Evolutionary conservation across 1,284 basidiomycete genomes (phyloP).

Genomic region (Coniferiporia sulphurascens): DNA sequence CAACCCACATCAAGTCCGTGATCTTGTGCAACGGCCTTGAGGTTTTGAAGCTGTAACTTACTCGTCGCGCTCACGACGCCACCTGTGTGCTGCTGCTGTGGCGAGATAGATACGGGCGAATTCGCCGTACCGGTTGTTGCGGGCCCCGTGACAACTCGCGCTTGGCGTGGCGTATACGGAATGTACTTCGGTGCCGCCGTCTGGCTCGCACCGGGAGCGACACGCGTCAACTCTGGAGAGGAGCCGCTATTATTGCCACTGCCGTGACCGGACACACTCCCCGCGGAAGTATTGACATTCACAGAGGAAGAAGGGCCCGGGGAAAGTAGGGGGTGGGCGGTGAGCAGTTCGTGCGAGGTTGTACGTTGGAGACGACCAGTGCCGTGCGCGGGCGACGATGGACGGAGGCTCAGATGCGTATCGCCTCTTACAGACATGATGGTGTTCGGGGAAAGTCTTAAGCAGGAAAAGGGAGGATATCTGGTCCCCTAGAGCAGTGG

Average conservation of each 20-base stretch:
- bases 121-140: slow-evolving; percentile 45
- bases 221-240: slow-evolving; percentile 37
- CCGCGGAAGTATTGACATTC: slow-evolving; percentile 22
- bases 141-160: slow-evolving; percentile 44
- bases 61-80: slow-evolving; percentile 50
- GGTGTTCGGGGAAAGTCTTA: not conserved
- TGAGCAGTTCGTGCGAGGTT: slow-evolving; percentile 50
- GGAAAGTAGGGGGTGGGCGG: slow-evolving; percentile 60
- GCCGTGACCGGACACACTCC: slow-evolving; percentile 14
- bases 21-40: slow-evolving; percentile 76
- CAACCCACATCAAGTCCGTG: slow-evolving; percentile 67
- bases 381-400: slow-evolving; percentile 45
- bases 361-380: slow-evolving; percentile 29
- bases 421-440: slow-evolving; percentile 30
- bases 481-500: not conserved
- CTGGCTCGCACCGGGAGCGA: slow-evolving; percentile 28
- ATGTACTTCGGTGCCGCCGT: slow-evolving; percentile 39
- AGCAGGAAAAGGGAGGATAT: not conserved
- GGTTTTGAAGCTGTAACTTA: slow-evolving; percentile 71
- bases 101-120: slow-evolving; percentile 30
- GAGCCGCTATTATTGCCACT: slow-evolving; percentile 11
- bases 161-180: slow-evolving; percentile 50
- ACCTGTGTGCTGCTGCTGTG: slow-evolving; percentile 28
- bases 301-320: slow-evolving; percentile 28
- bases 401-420: slow-evolving; percentile 40